Evolutionary conservation across 192 early-diverging fungal species (phyloP), one percentile per base, ranked within the genome.

Genomic region (Rhizophagus clarus): DNA sequence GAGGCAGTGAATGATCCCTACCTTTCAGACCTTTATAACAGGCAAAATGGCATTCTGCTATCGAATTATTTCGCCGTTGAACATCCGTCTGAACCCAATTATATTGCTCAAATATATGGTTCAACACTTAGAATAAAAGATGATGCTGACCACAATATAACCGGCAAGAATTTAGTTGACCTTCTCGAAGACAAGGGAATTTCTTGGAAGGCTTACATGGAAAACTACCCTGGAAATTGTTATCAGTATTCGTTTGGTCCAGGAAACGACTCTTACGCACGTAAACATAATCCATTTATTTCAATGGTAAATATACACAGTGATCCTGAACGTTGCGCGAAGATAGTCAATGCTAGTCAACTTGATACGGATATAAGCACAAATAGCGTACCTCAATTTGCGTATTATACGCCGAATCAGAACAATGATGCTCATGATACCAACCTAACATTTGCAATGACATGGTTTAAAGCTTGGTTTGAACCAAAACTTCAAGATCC

Each of bases 201-300:
- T 51, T 81, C 89, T 24, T 94, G 92, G 92, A 90, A 88, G 72
- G 75, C 84, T 15, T 94, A 94, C 84, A 83, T 87, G 29, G 89
- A 94, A 73, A 79, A 83, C 72, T 90, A 90, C 77, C 90, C 91
- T 10, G 87, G 87, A 63, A 87, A 83, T 70, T 88, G 72, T 79
- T 40, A 31, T 6, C 15, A 51, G 26, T 8, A n/a, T 5, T 32
- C 26, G 22, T 32, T 56, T 81, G 40, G 71, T 12, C 32, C 42
- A 45, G 62, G 37, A 4, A 72, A 32, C 70, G 83, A 34, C 45
- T 86, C 37, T 12, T 91, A 91, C 82, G 76, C 81, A 69, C 84
- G 93, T 72, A 95, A 93, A 80, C 93, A 95, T 83, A 92, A 92
- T 81, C 93, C 93, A 10, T 93, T 95, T 80, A 87, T 92, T 63